Evolutionary conservation across 495 filamentous ascomycete species (phyloP), one percentile per base, ranked within the genome.

Genomic region (Oidiodendron maius): DNA sequence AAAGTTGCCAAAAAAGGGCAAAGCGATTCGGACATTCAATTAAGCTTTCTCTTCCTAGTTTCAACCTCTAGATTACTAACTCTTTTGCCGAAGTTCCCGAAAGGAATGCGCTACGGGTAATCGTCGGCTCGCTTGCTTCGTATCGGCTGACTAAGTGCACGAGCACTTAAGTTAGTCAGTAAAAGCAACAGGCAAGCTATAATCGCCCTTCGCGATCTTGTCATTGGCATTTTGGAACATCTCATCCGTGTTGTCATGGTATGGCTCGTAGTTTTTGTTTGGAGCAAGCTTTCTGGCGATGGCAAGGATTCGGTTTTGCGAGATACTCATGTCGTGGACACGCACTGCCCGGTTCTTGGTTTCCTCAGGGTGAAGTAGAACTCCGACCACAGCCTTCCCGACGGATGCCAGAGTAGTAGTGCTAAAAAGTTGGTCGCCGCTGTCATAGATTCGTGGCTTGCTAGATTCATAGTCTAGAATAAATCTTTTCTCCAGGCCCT

Each of bases 331-430:
- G 13, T 70, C 61, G 1, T 71, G 54, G 10, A 78, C 53, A 50
- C 65, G 68, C 4, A 81, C 60, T 11, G 41, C 34, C 0, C 64
- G 62, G 51, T 80, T 79, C 51, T 66, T 67, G 4, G 77, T 79
- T 26, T 69, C 61, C 0, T 71, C 65, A 1, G 63, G 63, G 35
- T 76, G 61, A 22, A 58, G 48, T 0, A 81, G 53, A n/a, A 73
- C 53, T 0, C 61, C 65, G 11, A 59, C 66, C 8, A 76, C 48
- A 9, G 69, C 68, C 23, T 63, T 60, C 2, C 60, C 75, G 5
- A 77, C 40, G n/a, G 57, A 56, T 0, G 52, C 15, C 4, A 77
- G 60, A 3, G 56, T 71, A 0, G 74, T 73, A 10, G 56, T 35
- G 17, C 69, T 71, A 54, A 72, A 62, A 4, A 47, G 44, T 10